A percentile compares a stretch with the other conserved stretches of the same genome.
These are phyloP conservation scores for Cladosporium velox DNA, from an alignment of 2,329 filamentous ascomycete species.

Conservation along the genomic window DNA sequence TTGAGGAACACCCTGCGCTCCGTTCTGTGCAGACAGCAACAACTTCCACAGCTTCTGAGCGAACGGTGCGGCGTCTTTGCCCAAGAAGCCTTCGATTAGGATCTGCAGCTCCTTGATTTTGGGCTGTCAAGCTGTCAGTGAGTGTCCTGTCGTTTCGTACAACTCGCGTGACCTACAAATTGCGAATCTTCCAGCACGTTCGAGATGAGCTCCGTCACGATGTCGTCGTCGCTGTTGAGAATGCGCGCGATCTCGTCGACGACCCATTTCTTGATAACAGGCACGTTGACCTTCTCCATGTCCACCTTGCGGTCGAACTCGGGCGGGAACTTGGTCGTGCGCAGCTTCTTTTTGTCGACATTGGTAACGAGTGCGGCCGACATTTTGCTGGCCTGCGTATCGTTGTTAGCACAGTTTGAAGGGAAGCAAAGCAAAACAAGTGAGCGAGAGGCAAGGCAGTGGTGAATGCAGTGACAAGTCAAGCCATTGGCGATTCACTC, in stretches of 20 bases:
- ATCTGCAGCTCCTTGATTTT: slow-evolving; percentile 96
- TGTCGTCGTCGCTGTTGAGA: slow-evolving; percentile 89
- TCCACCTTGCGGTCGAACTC: slow-evolving; percentile 97
- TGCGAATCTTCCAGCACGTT: slow-evolving; percentile 71
- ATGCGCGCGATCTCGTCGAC: slow-evolving; percentile 83
- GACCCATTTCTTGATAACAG: slow-evolving; percentile 99
- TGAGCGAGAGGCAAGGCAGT: not conserved
- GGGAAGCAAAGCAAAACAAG: no score
- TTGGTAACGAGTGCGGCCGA: slow-evolving; percentile 57
- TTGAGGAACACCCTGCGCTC: slow-evolving; percentile 87
- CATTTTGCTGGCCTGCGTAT: slow-evolving; percentile 22
- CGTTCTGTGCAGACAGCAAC: slow-evolving; percentile 84
- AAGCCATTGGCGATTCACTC: not conserved
- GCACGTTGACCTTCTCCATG: slow-evolving; percentile 94
- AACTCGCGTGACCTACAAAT: slow-evolving; percentile 61
- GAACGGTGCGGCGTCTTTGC: slow-evolving; percentile 84
- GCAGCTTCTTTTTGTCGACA: slow-evolving; percentile 85
- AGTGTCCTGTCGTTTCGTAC: not conserved
- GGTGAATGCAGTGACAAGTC: not conserved
- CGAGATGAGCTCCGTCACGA: slow-evolving; percentile 83
- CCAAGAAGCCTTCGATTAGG: slow-evolving; percentile 89
- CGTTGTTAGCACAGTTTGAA: not conserved
- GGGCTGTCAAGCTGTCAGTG: slow-evolving; percentile 58
- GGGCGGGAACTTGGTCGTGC: slow-evolving; percentile 87
- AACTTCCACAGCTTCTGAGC: slow-evolving; percentile 94